phyloP scores from a whole-genome alignment of 2,329 filamentous ascomycete species.

The Curvularia sp. region DNA sequence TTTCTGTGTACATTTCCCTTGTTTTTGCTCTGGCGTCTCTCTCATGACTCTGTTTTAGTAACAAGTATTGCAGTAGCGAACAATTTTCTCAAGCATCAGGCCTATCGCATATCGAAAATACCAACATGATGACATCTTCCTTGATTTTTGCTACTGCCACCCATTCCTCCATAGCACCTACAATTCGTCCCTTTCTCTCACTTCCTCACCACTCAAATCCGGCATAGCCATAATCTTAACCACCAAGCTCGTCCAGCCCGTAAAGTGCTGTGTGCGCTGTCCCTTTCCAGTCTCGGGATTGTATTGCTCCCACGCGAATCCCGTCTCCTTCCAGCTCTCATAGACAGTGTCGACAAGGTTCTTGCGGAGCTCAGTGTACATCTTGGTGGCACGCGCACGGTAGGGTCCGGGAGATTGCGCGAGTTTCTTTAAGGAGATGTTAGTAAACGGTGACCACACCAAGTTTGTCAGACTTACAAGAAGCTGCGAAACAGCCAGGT shows the following conservation, averaged over 20 bases:
- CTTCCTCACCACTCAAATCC: conserved; percentile 58
- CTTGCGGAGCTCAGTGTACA: conserved; percentile 78
- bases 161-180: conserved; percentile 11
- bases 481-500: conserved; percentile 80
- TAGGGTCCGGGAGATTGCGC: conserved; percentile 72
- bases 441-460: conserved; percentile 4
- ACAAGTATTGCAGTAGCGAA: no score
- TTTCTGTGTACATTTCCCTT: no score
- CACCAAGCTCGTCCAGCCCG: conserved; percentile 97
- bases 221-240: conserved; percentile 98
- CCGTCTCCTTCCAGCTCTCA: conserved; percentile 85
- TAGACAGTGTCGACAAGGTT: conserved; percentile 92
- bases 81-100: no score
- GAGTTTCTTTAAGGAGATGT: conserved; percentile 61
- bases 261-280: conserved; percentile 98
- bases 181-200: conserved; percentile 42
- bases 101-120: no score
- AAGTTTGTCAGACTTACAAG: conserved; percentile 55
- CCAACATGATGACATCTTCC: no score
- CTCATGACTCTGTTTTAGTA: no score
- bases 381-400: conserved; percentile 69
- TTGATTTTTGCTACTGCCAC: no score
- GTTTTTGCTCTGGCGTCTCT: no score
- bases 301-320: conserved; percentile 99
- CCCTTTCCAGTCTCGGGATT: conserved; percentile 90